Base-by-base conservation (phyloP, 192 early-diverging fungal species). In the Chytriomyces sp. region DNA sequence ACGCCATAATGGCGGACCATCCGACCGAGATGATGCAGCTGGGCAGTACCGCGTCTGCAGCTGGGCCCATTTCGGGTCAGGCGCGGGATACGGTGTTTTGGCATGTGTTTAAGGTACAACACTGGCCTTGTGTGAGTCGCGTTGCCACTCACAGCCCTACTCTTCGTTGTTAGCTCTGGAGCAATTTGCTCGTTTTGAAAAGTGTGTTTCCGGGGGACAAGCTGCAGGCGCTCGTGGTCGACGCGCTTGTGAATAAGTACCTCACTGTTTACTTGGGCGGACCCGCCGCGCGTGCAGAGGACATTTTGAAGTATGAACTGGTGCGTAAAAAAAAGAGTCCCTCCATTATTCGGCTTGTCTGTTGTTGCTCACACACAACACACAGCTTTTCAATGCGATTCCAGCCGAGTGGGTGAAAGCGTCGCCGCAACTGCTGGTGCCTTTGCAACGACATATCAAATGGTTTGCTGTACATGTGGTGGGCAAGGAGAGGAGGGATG, bases 291-390 rank as follows among this genome's bases (percentile, higher is more conserved):
- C 19, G 14, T 5, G 28, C 68, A 10, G 12, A 12, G 31, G 68
- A 70, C 40, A 59, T 59, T 28, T 38, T 70, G 56, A 70, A 70
- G 32, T 70, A 59, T 41, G 68, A 70, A 39, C 19, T 40, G 57
- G 54, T 70, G n/a, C 25, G 62, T 70, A 17, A 59, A 22, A 12
- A 14, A 22, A 30, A 14, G 17, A 6, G 6, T 56, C 26, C 54
- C 54, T 6, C 10, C 14, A 6, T 22, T 56, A 44, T 44, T 44
- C n/a, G 10, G 10, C 41, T 7, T 44, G 8, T 44, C 8, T 44
- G 10, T 44, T 44, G 8, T 44, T 44, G 19, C n/a, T 44, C 7
- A 7, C 41, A 7, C 19, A 44, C 41, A 7, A 44, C 41, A 44
- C 26, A 57, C 52, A 68, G 66, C 32, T 68, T 53, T 14, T 31